Base-by-base conservation (phyloP, 2,329 filamentous ascomycete genomes). In the Paecilomyces sp. region DNA sequence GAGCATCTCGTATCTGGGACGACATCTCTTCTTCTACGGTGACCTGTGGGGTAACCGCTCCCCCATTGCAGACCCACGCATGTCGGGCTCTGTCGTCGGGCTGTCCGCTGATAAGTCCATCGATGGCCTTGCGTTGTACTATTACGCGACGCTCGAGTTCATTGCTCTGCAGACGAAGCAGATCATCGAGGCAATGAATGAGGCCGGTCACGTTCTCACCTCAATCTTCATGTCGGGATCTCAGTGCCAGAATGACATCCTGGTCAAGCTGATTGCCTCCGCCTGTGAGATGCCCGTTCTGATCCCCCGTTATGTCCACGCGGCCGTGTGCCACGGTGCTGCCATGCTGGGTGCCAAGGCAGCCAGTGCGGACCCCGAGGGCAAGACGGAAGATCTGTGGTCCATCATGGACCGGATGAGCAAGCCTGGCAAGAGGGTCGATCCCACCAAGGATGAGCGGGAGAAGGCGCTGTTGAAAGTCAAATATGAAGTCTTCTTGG, bases 191-290 rank as follows among this genome's bases (percentile, higher is more conserved):
- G 85, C 89, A 36, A 97, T 99, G 92, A 99, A 97, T 81, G 80
- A 84, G 54, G 82, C 91, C 1, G 94, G 94, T 9, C 94, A 99
- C 78, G 81, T 84, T 66, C 92, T 99, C 74, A 87, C 83, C 56
- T 93, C 89, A 64, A 96, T 99, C 76, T 99, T 97, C 85, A 97
- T 99, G 94, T 96, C 91, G 3, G 94, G 94, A 62, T 95, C 91
- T 11, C 94, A 97, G 75, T 99, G 94, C 80, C 92, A 97, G 77
- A 99, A 99, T 75, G 86, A 88, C 34, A 86, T 97, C 61, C 82
- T 99, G 58, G 96, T 99, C 88, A 84, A 87, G 60, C 85, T 99
- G 15, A 89, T 99, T 67, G 92, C 94, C 13, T 94, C 92, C 0
- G 89, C 89, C 0, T 97, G 93, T 77, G 83, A 87, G 66, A 92